These are phyloP conservation scores for Solanum bulbocastanum DNA, from an alignment of 257 asterid genomes.

Conservation along the genomic window DNA sequence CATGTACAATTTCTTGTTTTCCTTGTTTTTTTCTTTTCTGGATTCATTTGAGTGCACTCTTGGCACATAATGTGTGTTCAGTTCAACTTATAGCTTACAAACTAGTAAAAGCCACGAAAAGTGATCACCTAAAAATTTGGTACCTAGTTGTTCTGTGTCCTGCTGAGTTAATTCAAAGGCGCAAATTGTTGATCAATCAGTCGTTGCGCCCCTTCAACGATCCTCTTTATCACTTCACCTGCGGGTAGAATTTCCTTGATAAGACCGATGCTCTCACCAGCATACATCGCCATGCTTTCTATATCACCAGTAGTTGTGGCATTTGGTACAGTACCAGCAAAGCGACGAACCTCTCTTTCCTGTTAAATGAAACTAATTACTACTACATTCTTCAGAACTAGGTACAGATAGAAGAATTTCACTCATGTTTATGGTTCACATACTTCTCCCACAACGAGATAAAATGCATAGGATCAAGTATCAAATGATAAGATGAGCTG, in stretches of 20 bases:
- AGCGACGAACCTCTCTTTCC: conserved; percentile 66
- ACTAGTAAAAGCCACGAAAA: neutral
- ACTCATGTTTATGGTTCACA: neutral
- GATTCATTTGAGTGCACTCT: neutral
- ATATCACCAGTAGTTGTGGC: conserved; percentile 55
- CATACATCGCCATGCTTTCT: conserved; percentile 85
- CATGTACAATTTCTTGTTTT: neutral
- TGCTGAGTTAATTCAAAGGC: neutral
- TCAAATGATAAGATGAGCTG: neutral
- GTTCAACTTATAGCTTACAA: neutral
- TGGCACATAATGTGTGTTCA: neutral
- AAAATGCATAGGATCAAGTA: neutral
- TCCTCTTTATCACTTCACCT: conserved; percentile 44
- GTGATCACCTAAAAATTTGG: neutral
- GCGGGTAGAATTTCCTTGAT: conserved; percentile 64
- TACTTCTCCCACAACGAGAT: neutral
- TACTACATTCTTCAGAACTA: neutral
- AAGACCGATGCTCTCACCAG: conserved; percentile 56
- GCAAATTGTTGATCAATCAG: conserved; percentile 36
- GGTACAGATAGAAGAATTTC: neutral
- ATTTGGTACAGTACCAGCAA: conserved; percentile 77
- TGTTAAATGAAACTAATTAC: conserved; percentile 8
- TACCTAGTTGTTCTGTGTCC: neutral
- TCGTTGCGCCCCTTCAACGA: conserved; percentile 58
- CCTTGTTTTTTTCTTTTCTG: neutral